Base-by-base conservation (phyloP, 257 asterid species). In the Solanum chilense region DNA sequence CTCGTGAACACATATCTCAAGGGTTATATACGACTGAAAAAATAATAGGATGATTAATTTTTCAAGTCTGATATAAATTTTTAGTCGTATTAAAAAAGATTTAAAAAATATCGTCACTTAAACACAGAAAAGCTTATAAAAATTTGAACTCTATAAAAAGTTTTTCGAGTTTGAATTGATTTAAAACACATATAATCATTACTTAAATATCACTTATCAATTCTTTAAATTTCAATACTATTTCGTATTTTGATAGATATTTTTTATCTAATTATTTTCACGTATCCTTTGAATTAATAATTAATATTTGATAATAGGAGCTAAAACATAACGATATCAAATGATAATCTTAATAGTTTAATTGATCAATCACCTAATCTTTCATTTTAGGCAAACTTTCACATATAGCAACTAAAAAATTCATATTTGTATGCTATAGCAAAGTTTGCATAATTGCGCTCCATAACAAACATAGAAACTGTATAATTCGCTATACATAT, bases 81-180 rank as follows among this genome's bases (percentile, higher is more conserved):
- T 25, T 64, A 12, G 9, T 11, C 4, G 1, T 6, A 20, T 12
- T 58, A 58, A 58, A 35, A 5, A 5, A 1, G 1, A 4, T 4
- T 35, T 35, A 4, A 1, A 35, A 7, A 5, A n/a, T 64, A 12
- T 1, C 35, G 0, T n/a, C 2, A 5, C 35, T 64, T 0, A 25
- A 64, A 25, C 18, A 11, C 5, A 25, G 0, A 25, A 12, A n/a
- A 62, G 0, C 3, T 62, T 64, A 64, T n/a, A 25, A 64, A 64
- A 0, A 64, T 25, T 12, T 64, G 9, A 64, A 64, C 71, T 25
- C 71, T 0, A n/a, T 64, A 11, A n/a, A n/a, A 12, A 64, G 2
- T 64, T 2, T 56, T 12, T n/a, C 12, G 15, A 15, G 9, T 49
- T 49, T 49, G 21, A 14, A 49, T 15, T 23, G 31, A n/a, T 64